Evolutionary conservation across 306 rosid genomes (phyloP), one percentile per base, ranked within the genome.

Genomic region (Purshia tridentata): DNA sequence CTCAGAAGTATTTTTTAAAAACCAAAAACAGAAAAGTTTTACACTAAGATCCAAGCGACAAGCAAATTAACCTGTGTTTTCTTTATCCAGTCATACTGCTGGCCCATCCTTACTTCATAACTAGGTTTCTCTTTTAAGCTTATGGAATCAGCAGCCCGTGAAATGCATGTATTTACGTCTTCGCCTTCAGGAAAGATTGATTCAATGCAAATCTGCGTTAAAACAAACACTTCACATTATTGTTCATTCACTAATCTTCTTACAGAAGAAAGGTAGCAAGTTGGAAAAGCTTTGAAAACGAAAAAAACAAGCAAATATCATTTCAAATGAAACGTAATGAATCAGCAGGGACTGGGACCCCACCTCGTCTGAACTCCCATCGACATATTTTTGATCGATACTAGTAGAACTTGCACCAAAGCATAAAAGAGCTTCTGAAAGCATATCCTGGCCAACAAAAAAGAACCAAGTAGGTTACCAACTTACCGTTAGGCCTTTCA

Each of bases 391-490:
- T 73, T 86, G 87, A 70, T 87, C 86, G 41, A 87, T 75, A 61
- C 82, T 81, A 45, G 89, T 86, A 41, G 93, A 93, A 80, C 76
- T 86, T 71, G 98, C 97, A 57, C 98, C 98, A 81, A 93, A 93
- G 85, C 92, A 83, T 81, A 91, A 81, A 57, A 93, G 92, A 70
- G 98, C 88, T 16, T 91, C 98, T 70, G 92, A 78, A 84, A 91
- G 90, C 83, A 72, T 69, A 76, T 93, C 91, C 98, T 93, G 72
- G 63, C 22, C 75, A 78, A 45, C 76, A 82, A 73, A 71, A 29
- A 76, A 81, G 9, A 73, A 81, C 40, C 47, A 72, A 76, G 42
- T 11, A 6, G 42, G 42, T 69, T 53, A 40, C n/a, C n/a, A n/a
- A n/a, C n/a, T n/a, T n/a, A n/a, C n/a, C n/a, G 42, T 69, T 53